These are phyloP conservation scores for Setaria italica DNA, from an alignment of 202 grass and related monocot genomes.

Conservation along the genomic window DNA sequence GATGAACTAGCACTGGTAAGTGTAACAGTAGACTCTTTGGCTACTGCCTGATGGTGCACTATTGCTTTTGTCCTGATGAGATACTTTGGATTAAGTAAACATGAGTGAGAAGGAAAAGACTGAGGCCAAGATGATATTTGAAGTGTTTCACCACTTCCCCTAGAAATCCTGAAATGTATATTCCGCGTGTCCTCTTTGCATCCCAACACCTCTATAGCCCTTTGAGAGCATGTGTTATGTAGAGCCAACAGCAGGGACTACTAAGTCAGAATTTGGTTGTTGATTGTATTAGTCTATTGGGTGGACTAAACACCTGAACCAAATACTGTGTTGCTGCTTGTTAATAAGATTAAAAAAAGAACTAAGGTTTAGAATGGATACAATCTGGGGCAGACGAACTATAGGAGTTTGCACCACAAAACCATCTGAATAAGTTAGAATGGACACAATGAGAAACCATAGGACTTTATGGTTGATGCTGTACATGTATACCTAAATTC, in stretches of 20 bases:
- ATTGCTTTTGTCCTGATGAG: neutral
- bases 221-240: neutral
- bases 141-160: neutral
- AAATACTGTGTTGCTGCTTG: neutral
- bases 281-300: constrained; percentile 8
- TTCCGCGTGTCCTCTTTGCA: neutral
- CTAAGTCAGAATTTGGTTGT: neutral
- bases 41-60: constrained; percentile 1
- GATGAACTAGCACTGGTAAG: neutral
- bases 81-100: neutral
- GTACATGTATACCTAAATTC: neutral
- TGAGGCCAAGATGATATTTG: neutral
- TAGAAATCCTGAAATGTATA: neutral
- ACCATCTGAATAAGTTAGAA: neutral
- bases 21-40: neutral
- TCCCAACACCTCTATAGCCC: neutral
- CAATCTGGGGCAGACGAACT: constrained; percentile 13
- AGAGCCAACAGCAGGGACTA: neutral
- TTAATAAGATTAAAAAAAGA: neutral
- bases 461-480: neutral
- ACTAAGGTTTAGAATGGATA: constrained; percentile 17
- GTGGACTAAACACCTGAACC: constrained; percentile 3
- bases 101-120: neutral
- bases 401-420: neutral
- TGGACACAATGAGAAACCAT: neutral